Evolutionary conservation across 371 early-diverging fungal genomes (phyloP), one percentile per base, ranked within the genome.

Genomic region (Chytridiales sp.): DNA sequence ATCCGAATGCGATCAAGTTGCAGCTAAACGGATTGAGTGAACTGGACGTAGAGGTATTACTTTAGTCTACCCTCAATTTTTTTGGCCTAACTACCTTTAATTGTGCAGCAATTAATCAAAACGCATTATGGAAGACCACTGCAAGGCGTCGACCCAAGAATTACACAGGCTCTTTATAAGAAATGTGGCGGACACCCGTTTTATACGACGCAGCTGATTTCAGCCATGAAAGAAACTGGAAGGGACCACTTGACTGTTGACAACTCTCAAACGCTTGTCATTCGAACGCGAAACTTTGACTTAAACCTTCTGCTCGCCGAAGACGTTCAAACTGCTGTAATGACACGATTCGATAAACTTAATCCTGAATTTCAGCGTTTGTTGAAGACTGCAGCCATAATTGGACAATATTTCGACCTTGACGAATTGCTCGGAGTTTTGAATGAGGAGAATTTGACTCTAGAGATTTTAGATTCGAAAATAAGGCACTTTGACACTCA

Each of bases 171-270:
- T 39, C 24, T 55, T 19, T 55, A n/a, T 24, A 55, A 55, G 27
- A 55, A 55, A 30, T 55, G 55, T 32, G 42, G 55, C 26, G 55
- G 55, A 4, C 55, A 55, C 31, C 55, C 55, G 30, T 55, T 41
- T 29, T 55, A 41, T 27, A 41, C 55, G 3, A 21, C 34, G 9
- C 55, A 55, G 22, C 27, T 55, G 8, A 55, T 55, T 32, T 19
- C 24, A 19, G 55, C 55, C 6, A 36, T 55, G 35, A 55, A 42
- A n/a, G 55, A 55, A 8, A 21, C 42, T 27, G 55, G 55, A 21
- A 55, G 42, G 29, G 42, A 55, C 24, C 29, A 55, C 35, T 26
- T 55, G 22, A n/a, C 55, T 19, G 42, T 55, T 13, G 39, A 36
- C 31, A 3, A 26, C n/a, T 17, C 5, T 13, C 13, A 34, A 3